Evolutionary conservation across 2,329 filamentous ascomycete species (phyloP), one percentile per base, ranked within the genome.

Genomic region (Dactylellina parvicollis): DNA sequence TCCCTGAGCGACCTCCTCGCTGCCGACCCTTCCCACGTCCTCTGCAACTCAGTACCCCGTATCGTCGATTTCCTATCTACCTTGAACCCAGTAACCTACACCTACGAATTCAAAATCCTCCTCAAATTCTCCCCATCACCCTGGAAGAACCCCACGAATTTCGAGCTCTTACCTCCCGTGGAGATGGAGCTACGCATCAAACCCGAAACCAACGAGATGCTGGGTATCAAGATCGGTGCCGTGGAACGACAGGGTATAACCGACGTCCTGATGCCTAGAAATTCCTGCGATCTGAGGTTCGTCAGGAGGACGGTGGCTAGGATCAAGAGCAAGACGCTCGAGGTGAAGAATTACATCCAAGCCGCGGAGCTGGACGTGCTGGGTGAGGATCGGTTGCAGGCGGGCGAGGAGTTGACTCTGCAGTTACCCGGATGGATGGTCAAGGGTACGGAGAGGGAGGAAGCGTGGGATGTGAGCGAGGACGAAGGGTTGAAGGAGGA

Each of bases 111-210:
- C 14, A 60, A 61, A 26, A 66, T 73, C 26, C 56, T 71, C 12
- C 61, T 77, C 28, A 75, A 74, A 38, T 77, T 78, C 50, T 65
- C 75, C 20, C 76, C 77, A 24, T 76, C 76, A 1, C 77, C 77
- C n/a, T 77, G 76, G 76, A 44, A 40, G 8, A 57, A 75, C 28
- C 76, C 72, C 1, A 44, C 61, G 34, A 71, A 55, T 22, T 78
- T 78, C 38, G 76, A 77, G 49, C 46, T 57, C 7, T 75, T 77
- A 22, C 77, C 77, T 14, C 76, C 75, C 9, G 70, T 78, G 3
- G 74, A 77, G 50, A 73, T 78, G 73, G 72, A 65, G 10, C 9
- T 77, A 18, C 54, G 47, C n/a, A 67, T 78, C 10, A 67, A 78
- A 36, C 56, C 72, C 8, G 30, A 54, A 14, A 69, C 61, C 8